Evolutionary conservation across 2,329 filamentous ascomycete genomes (phyloP), one percentile per base, ranked within the genome.

Genomic region (Ilyonectria sp.): DNA sequence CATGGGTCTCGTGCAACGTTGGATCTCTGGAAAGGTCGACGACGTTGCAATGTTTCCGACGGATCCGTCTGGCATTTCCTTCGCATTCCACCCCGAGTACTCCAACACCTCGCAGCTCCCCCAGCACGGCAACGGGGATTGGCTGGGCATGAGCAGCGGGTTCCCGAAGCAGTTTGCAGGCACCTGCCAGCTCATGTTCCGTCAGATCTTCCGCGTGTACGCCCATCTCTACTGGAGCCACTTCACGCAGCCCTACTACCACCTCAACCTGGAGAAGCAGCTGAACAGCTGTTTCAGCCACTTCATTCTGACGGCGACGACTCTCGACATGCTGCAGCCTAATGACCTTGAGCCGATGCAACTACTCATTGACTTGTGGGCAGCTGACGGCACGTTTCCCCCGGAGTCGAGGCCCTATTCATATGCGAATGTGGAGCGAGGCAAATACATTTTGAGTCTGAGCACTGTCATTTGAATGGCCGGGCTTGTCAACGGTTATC

Each of bases 151-250:
- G 83, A 89, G 92, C 33, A 95, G 93, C 68, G 95, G 95, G 3
- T 98, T 98, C 81, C 95, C 95, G 2, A 89, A 92, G 71, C 92
- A 93, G 70, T 98, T 98, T 81, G 87, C 94, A 74, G 89, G 91
- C 69, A 94, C 97, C 73, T 95, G 95, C 85, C 94, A 96, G 85
- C 91, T 91, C 69, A 95, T 97, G 76, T 94, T 98, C 84, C 92
- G 95, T 74, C 95, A 97, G 82, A 97, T 98, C 92, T 98, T 98
- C 86, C 93, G 95, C 66, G 95, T 97, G 74, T 98, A 98, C 78
- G 92, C 95, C 52, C 95, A 98, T 82, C 90, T 98, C 67, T 98
- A 98, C 86, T 97, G 97, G 88, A 93, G 94, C 60, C 95, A 98
- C 82, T 98, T 93, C 81, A 84, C 91, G 69, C 92, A 94, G 71